Base-by-base conservation (phyloP, 495 filamentous ascomycete species). In the Daldinia bambusicola region DNA sequence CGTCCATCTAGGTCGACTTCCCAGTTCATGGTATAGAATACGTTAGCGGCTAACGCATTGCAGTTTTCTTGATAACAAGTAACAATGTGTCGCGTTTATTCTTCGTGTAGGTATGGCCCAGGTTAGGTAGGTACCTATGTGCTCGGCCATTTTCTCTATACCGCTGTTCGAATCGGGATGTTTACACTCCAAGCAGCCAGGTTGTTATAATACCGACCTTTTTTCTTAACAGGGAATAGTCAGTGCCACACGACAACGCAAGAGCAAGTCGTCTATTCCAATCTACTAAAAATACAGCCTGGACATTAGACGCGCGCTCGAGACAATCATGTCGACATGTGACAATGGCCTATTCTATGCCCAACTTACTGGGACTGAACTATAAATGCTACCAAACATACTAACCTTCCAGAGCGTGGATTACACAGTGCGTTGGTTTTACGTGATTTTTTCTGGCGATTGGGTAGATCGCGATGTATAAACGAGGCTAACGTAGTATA, bases 161-260 rank as follows among this genome's bases (percentile, higher is more conserved):
- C 38, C 32, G 22, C 34, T 20, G 53, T 66, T 58, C 12, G 41
- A 58, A 20, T 38, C 7, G 13, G 26, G 38, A 64, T 65, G 32
- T 65, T 65, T 50, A 65, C 63, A 40, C 51, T 65, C 18, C 56
- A 50, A 40, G 32, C 32, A 65, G 50, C 20, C 16, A 31, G 12
- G 53, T 51, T 51, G 10, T 32, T 32, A 26, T 53, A 32, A 53
- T 32, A 53, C 16, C 22, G 20, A 12, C 43, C 4, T 22, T 30
- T 53, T 5, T 22, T 30, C 32, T 5, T 18, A 43, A 26, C 22
- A 30, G 30, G 22, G 6, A 50, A 51, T 36, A 50, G 50, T 50
- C 14, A 55, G 61, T 55, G 61, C 36, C 16, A 22, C 43, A 22
- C 43, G 12, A 18, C 18, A 48, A 22, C 43, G 8, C 43, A 8